A percentile compares a stretch with the other conserved stretches of the same genome.
These are phyloP conservation scores for Leccinum pachyderme DNA, from an alignment of 1,284 basidiomycete species.

Conservation along the genomic window DNA sequence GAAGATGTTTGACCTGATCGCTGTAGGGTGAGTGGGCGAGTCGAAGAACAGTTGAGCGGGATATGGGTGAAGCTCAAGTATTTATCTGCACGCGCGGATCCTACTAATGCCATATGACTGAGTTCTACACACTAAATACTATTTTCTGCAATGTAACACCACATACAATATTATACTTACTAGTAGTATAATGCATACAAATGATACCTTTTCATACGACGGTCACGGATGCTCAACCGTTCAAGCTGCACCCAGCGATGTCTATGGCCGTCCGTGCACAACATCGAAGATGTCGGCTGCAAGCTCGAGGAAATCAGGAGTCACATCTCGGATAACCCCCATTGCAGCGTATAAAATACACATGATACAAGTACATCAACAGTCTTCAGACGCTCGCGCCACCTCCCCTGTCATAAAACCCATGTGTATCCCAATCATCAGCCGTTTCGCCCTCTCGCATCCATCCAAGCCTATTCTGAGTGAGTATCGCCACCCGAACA, in stretches of 20 bases:
- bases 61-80: not conserved
- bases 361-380: not conserved
- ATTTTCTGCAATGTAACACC: not conserved
- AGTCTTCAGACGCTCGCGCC: slow-evolving; percentile 4
- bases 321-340: no score
- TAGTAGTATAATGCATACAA: no score
- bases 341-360: no score
- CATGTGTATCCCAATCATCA: slow-evolving; percentile 25
- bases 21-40: not conserved
- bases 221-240: no score
- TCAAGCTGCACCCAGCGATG: no score
- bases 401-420: slow-evolving; percentile 17
- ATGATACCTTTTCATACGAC: no score
- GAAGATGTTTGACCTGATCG: slow-evolving; percentile 14
- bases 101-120: not conserved
- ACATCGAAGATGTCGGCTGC: no score
- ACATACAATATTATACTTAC: not conserved
- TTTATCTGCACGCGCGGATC: not conserved
- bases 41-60: not conserved
- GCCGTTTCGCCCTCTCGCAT: slow-evolving; percentile 45
- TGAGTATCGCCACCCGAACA: slow-evolving; percentile 50
- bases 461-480: slow-evolving; percentile 49
- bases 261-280: no score
- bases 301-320: no score
- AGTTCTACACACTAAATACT: no score